Evolutionary conservation across 176 grass and related monocot species (phyloP), one percentile per base, ranked within the genome.

Genomic region (Cenchrus purpureus): DNA sequence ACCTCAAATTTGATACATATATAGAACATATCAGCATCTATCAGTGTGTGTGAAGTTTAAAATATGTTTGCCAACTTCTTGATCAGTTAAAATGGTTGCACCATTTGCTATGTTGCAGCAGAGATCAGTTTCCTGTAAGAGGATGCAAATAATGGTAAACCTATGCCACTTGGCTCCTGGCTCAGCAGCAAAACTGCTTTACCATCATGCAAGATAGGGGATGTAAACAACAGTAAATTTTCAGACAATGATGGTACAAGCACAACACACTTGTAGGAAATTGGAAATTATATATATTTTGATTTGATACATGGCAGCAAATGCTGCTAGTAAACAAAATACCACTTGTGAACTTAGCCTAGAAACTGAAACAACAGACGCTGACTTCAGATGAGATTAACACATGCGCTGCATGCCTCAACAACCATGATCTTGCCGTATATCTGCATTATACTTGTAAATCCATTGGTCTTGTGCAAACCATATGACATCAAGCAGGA

Each of bases 401-500:
- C 62, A 60, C 67, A 49, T n/a, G 32, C 22, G 32, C 65, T 25
- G 17, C 4, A 76, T 75, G 70, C 68, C 34, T 70, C 50, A 71
- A 75, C 64, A 65, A 25, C 55, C 71, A 77, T 57, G 61, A 55
- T 80, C 5, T 54, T 34, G 7, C 40, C 56, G 71, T 71, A 58
- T 85, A 56, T 71, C 67, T 80, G 62, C 62, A 84, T 68, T 84
- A 87, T 77, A 66, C 71, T 74, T 81, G 81, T 77, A 87, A 81
- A 53, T 49, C 81, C 81, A 65, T 65, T 81, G 37, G 55, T 43
- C 67, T 71, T 16, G 67, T 65, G 49, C 72, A 87, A 81, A 79
- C 52, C 78, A 86, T 76, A 71, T 14, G 45, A 10, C 54, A 87
- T 90, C 72, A 94, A 76, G 97, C 97, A 83, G 94, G 66, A 52